These are phyloP conservation scores for Lactarius hatsudake DNA, from an alignment of 768 basidiomycete genomes.

Conservation along the genomic window DNA sequence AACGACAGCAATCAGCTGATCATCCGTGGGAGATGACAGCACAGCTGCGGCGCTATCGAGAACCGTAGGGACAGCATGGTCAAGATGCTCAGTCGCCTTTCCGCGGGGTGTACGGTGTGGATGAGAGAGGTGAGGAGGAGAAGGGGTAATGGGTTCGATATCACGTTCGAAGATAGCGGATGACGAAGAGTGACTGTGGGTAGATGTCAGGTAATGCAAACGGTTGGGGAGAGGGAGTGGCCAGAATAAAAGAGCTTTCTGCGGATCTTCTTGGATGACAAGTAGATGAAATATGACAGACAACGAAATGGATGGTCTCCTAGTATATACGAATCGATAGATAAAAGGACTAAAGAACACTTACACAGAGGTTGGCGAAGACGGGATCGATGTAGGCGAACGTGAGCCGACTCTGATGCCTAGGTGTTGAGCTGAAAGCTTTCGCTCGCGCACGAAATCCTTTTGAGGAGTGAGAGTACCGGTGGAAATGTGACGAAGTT, in stretches of 20 bases:
- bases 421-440: constrained; percentile 46
- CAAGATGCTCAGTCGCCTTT: constrained; percentile 69
- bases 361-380: constrained; percentile 76
- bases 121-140: constrained; percentile 45
- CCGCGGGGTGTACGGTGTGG: constrained; percentile 74
- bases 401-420: constrained; percentile 54
- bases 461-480: constrained; percentile 42
- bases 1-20: constrained; percentile 60
- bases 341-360: constrained; percentile 32
- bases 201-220: constrained; percentile 17
- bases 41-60: constrained; percentile 80
- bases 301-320: neutral
- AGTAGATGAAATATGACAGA: constrained; percentile 1
- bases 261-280: neutral
- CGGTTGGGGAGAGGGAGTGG: neutral
- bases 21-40: constrained; percentile 45
- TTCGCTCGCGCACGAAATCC: constrained; percentile 37
- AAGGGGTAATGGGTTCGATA: constrained; percentile 62
- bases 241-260: constrained; percentile 4
- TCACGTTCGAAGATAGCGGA: constrained; percentile 93
- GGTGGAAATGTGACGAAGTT: constrained; percentile 54
- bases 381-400: constrained; percentile 74
- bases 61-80: constrained; percentile 80
- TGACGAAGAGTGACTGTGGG: constrained; percentile 62
- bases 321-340: constrained; percentile 6